These are phyloP conservation scores for Solanum phureja DNA, from an alignment of 257 asterid species.

Conservation along the genomic window DNA sequence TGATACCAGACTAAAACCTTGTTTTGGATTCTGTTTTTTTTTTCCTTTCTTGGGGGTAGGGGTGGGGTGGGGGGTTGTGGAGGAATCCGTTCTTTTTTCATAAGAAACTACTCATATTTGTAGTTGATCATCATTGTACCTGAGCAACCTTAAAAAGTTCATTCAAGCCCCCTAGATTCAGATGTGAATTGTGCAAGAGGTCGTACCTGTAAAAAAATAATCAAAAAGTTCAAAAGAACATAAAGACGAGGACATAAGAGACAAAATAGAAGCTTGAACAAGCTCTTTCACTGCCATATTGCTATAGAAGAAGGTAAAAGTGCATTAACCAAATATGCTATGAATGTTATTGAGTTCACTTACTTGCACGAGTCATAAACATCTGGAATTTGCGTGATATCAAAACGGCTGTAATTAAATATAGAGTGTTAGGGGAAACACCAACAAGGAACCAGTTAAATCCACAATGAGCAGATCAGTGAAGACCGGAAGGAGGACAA, in stretches of 20 bases:
- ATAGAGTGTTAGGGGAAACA: slow-evolving; percentile 9
- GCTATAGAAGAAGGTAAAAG: not conserved
- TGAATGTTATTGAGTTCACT: slow-evolving; percentile 11
- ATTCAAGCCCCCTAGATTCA: slow-evolving; percentile 63
- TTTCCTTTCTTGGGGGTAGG: not conserved
- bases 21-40: not conserved
- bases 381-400: slow-evolving; percentile 93
- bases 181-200: slow-evolving; percentile 92
- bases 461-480: not conserved
- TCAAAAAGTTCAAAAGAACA: not conserved
- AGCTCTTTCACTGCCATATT: not conserved
- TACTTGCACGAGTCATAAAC: slow-evolving; percentile 99
- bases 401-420: slow-evolving; percentile 63
- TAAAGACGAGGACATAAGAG: slow-evolving; percentile 1
- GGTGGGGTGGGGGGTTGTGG: not conserved
- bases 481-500: not conserved
- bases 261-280: not conserved
- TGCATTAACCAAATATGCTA: not conserved
- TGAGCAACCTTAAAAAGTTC: slow-evolving; percentile 93
- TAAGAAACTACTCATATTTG: not conserved
- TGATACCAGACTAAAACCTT: not conserved
- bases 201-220: slow-evolving; percentile 52
- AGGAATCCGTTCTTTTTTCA: not conserved
- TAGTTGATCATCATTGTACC: slow-evolving; percentile 31
- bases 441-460: not conserved